These are phyloP conservation scores for Scutellaria minor DNA, from an alignment of 257 asterid species.

Conservation along the genomic window DNA sequence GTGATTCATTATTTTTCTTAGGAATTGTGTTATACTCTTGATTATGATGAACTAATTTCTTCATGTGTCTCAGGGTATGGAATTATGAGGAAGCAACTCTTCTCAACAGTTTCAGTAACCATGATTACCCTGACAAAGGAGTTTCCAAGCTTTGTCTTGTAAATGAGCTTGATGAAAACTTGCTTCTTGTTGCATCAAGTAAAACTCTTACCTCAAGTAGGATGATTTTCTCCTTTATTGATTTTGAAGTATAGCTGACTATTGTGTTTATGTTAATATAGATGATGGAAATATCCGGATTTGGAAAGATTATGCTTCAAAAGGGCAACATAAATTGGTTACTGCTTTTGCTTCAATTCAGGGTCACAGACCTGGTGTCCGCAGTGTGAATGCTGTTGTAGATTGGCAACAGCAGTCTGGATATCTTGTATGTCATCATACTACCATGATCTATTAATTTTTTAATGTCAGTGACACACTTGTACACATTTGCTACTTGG, in stretches of 20 bases:
- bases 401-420: conserved; percentile 99
- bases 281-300: conserved; percentile 94
- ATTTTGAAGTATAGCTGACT: conserved; percentile 20
- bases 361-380: conserved; percentile 86
- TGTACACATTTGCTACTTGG: neutral
- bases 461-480: conserved; percentile 13
- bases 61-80: conserved; percentile 52
- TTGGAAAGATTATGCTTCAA: conserved; percentile 86
- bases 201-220: conserved; percentile 42
- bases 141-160: conserved; percentile 91
- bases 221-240: conserved; percentile 3
- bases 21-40: neutral
- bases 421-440: conserved; percentile 48
- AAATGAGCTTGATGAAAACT: conserved; percentile 86
- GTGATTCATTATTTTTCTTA: conserved; percentile 7
- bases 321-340: conserved; percentile 79
- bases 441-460: conserved; percentile 11
- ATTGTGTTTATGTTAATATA: conserved; percentile 37
- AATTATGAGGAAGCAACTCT: conserved; percentile 80
- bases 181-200: conserved; percentile 99
- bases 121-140: conserved; percentile 88
- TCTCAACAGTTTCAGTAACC: conserved; percentile 89
- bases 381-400: conserved; percentile 88
- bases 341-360: conserved; percentile 91
- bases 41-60: conserved; percentile 24